Base-by-base conservation (phyloP, 1,139 yeast species). In the Wickerhamomyces sp. region DNA sequence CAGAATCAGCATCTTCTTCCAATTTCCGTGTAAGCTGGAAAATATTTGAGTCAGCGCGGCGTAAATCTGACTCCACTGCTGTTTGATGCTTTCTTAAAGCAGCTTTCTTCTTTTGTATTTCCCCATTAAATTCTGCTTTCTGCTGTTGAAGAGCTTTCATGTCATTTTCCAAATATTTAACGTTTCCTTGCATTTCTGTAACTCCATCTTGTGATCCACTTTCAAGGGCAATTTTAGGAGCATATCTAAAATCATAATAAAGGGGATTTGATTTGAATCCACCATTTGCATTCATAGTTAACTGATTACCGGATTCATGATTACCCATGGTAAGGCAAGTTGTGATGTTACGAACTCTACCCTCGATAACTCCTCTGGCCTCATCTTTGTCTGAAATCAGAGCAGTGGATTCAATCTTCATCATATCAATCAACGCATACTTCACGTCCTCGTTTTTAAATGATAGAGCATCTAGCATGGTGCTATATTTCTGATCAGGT, bases 361-460 rank as follows among this genome's bases (percentile, higher is more conserved):
- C 56, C 19, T 65, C 59, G 48, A 78, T 56, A 10, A 74, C 58
- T 0, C 45, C 40, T 48, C 73, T 75, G 0, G 87, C 92, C n/a
- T 68, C 70, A 3, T 56, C 49, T 43, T 78, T 66, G 35, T 76
- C 67, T 3, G 70, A 66, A 18, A 78, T 68, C 29, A 89, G 62
- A 1, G 83, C 64, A 1, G 72, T 65, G 21, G 72, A 69, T 52
- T 90, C 96, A 37, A 86, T 72, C 22, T 64, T 67, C 39, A 70
- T 70, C 14, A 71, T 53, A 62, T 90, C 97, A 41, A 89, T 78
- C 40, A 90, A 61, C 1, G 83, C 64, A 49, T 76, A 80, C 49
- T 73, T 68, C 3, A 81, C 70, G 36, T 74, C 72, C 26, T 74
- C 77, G 44, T 79, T 67, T 2, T 68, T 64, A 41, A 86, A 67